Evolutionary conservation across 192 early-diverging fungal genomes (phyloP).

Genomic region (Backusella tuberculispora): DNA sequence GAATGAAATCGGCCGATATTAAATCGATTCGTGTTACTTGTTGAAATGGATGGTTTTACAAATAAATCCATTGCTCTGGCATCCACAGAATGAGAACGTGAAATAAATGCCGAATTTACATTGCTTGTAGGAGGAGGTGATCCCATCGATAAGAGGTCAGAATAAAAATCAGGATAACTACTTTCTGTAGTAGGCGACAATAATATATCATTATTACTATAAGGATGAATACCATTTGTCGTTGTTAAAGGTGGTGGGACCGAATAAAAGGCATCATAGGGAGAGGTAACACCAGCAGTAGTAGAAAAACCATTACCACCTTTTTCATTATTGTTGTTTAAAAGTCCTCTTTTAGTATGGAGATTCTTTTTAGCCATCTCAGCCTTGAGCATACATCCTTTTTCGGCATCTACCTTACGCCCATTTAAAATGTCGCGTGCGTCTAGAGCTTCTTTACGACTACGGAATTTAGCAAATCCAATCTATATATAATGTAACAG

Average conservation of each 20-base stretch:
- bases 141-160: slow-evolving; percentile 2
- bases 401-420: slow-evolving; percentile 88
- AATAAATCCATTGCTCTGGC: slow-evolving; percentile 5
- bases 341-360: slow-evolving; percentile 81
- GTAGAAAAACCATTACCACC: not conserved
- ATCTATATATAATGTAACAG: slow-evolving; percentile 63
- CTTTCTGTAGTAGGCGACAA: slow-evolving; percentile 2
- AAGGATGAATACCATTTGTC: not conserved
- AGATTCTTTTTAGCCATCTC: slow-evolving; percentile 99
- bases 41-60: not conserved
- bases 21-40: slow-evolving; percentile 9
- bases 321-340: slow-evolving; percentile 13
- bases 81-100: slow-evolving; percentile 20
- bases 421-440: slow-evolving; percentile 91
- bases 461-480: slow-evolving; percentile 98
- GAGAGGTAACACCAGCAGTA: not conserved
- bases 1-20: slow-evolving; percentile 6
- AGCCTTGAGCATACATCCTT: slow-evolving; percentile 83
- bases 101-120: slow-evolving; percentile 20
- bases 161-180: slow-evolving; percentile 11
- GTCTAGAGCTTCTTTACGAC: slow-evolving; percentile 86
- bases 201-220: not conserved
- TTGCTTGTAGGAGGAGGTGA: not conserved
- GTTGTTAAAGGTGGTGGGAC: slow-evolving; percentile 25
- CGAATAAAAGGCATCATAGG: slow-evolving; percentile 46